phyloP scores from a whole-genome alignment of 805 yeast species.

The Ogataea trehalophila region DNA sequence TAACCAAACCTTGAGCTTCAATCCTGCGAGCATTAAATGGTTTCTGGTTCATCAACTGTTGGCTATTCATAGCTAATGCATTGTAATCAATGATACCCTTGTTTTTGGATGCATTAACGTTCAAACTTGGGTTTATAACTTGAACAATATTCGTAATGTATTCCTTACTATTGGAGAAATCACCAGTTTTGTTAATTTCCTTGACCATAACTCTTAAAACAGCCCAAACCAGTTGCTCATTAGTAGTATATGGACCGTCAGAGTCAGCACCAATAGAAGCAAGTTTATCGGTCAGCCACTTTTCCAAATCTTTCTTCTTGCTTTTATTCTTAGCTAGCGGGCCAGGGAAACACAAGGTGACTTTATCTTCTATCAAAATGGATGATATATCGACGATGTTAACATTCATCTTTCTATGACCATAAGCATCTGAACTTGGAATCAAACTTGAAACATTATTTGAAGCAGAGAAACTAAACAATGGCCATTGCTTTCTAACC shows the following conservation, averaged over 20 bases:
- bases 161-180: constrained; percentile 20
- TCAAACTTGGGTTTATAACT: constrained; percentile 39
- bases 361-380: constrained; percentile 40
- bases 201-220: constrained; percentile 22
- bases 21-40: constrained; percentile 24
- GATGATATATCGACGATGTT: constrained; percentile 32
- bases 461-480: constrained; percentile 61
- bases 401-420: constrained; percentile 29
- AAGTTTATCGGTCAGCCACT: constrained; percentile 51
- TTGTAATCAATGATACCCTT: constrained; percentile 15
- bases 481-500: constrained; percentile 63
- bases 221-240: constrained; percentile 26
- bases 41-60: constrained; percentile 7
- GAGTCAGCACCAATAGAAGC: constrained; percentile 12
- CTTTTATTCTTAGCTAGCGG: constrained; percentile 58
- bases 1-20: constrained; percentile 21
- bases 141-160: constrained; percentile 32
- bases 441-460: constrained; percentile 40
- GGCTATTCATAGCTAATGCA: constrained; percentile 11
- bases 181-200: constrained; percentile 23
- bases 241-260: constrained; percentile 12
- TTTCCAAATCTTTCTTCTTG: constrained; percentile 61
- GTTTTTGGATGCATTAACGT: constrained; percentile 3
- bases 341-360: constrained; percentile 56
- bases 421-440: constrained; percentile 37